Conservation (phyloP, 352 stramenopile species). For the Phytophthora pseudosyringae region DNA sequence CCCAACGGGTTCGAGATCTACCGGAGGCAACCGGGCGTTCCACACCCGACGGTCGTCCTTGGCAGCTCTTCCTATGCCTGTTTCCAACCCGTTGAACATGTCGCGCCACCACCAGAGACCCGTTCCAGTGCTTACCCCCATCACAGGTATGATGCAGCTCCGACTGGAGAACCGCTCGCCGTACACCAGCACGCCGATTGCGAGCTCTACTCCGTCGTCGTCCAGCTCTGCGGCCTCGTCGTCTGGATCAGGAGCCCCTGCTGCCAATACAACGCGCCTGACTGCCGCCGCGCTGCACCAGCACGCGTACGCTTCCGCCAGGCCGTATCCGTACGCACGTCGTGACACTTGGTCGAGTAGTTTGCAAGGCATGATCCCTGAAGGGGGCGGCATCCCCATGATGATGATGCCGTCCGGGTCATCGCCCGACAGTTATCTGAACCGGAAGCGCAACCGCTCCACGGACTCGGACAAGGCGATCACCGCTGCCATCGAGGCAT, state of each 20-base stretch:
- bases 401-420: slow-evolving; percentile 43
- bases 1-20: slow-evolving; percentile 20
- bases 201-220: slow-evolving; percentile 34
- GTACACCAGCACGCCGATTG: slow-evolving; percentile 26
- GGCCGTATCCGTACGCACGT: slow-evolving; percentile 43
- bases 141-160: slow-evolving; percentile 80
- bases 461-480: slow-evolving; percentile 70
- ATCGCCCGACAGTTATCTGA: slow-evolving; percentile 51
- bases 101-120: slow-evolving; percentile 26
- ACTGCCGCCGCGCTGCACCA: slow-evolving; percentile 51
- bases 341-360: slow-evolving; percentile 47
- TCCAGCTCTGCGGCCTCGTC: slow-evolving; percentile 30
- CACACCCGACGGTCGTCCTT: slow-evolving; percentile 56
- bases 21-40: slow-evolving; percentile 35
- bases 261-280: slow-evolving; percentile 27
- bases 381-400: slow-evolving; percentile 45
- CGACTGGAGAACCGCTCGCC: slow-evolving; percentile 56
- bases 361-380: slow-evolving; percentile 37
- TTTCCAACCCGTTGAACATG: slow-evolving; percentile 32
- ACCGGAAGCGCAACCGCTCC: slow-evolving; percentile 78
- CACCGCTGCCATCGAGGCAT: slow-evolving; percentile 55
- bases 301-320: slow-evolving; percentile 55
- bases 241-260: slow-evolving; percentile 20
- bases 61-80: slow-evolving; percentile 57
- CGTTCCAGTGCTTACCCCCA: slow-evolving; percentile 61